Evolutionary conservation across 768 basidiomycete species (phyloP), one percentile per base, ranked within the genome.

Genomic region (Agaricus sinodeliciosus): DNA sequence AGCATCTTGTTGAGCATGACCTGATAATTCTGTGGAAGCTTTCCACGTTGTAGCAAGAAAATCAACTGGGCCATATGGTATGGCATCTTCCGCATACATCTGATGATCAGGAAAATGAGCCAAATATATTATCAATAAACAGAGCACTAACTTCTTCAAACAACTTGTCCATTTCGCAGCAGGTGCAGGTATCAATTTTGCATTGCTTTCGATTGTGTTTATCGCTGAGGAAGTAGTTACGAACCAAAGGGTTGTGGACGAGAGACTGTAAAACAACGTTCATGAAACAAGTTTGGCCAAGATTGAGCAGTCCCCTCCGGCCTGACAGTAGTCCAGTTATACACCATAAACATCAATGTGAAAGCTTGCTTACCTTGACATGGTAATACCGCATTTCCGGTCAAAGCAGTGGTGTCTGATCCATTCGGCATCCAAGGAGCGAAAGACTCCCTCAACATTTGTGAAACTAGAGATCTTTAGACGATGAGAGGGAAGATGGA

Each of bases 1-100:
- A 2, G 92, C 90, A 56, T 97, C 94, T 62, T 95, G 95, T 65
- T 98, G 95, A 0, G 90, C 83, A 62, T 97, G 92, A 2, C 94
- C 94, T 4, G 91, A 82, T 25, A 97, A 73, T 56, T 95, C 92
- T 0, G 85, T 69, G 0, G 87, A 84, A 56, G 76, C 78, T 59
- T 76, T 81, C 94, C 94, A 97, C 31, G 87, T 89, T 25, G 87
- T 84, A 12, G 84, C 76, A 7, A 98, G 77, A 63, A 97, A 87
- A 3, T 83, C 82, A 2, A 85, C 81, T 0, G 95, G 94, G 0
- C 90, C 93, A 59, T 82, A 87, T 0, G 92, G 84, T 6, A 73
- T 66, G 9, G 70, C 65, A 56, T 81, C 81, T 3, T 77, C 71
- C 4, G 81, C 79, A 55, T 81, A 82, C 8, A 82, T 72, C 81